These are phyloP conservation scores for Bretziella fagacearum DNA, from an alignment of 2,329 filamentous ascomycete genomes.

Conservation along the genomic window DNA sequence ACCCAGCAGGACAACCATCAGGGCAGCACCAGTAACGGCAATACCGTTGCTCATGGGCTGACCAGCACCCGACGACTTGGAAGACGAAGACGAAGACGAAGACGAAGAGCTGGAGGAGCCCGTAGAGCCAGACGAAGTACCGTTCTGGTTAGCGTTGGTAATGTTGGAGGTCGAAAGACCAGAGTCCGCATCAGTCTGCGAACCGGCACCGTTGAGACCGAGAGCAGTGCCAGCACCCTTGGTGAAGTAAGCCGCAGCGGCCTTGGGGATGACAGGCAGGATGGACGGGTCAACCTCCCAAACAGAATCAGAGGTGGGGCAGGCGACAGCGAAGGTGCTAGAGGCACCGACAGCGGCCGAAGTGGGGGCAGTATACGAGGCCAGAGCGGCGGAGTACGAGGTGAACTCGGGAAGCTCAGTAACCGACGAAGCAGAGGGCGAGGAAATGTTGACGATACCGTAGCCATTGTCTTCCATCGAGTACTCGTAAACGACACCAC, in stretches of 20 bases:
- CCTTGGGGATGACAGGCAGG: slow-evolving; percentile 35
- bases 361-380: slow-evolving; percentile 32
- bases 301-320: slow-evolving; percentile 30
- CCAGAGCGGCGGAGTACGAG: slow-evolving; percentile 31
- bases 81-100: slow-evolving; percentile 17
- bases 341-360: slow-evolving; percentile 33
- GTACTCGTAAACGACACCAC: slow-evolving; percentile 94
- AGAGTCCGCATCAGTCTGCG: slow-evolving; percentile 33
- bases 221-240: slow-evolving; percentile 36
- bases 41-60: slow-evolving; percentile 19
- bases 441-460: slow-evolving; percentile 53
- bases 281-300: slow-evolving; percentile 36
- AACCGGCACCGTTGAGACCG: slow-evolving; percentile 35
- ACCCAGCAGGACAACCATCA: slow-evolving; percentile 25
- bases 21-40: slow-evolving; percentile 21
- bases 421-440: slow-evolving; percentile 32
- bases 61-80: slow-evolving; percentile 19
- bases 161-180: slow-evolving; percentile 30
- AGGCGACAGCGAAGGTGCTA: slow-evolving; percentile 30
- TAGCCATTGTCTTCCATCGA: slow-evolving; percentile 61
- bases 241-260: slow-evolving; percentile 36
- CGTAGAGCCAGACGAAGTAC: slow-evolving; percentile 4
- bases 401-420: slow-evolving; percentile 45
- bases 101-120: neutral
- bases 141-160: slow-evolving; percentile 19